Conservation (phyloP, 208 protist species). For the Acanthamoeba culbertsoni region DNA sequence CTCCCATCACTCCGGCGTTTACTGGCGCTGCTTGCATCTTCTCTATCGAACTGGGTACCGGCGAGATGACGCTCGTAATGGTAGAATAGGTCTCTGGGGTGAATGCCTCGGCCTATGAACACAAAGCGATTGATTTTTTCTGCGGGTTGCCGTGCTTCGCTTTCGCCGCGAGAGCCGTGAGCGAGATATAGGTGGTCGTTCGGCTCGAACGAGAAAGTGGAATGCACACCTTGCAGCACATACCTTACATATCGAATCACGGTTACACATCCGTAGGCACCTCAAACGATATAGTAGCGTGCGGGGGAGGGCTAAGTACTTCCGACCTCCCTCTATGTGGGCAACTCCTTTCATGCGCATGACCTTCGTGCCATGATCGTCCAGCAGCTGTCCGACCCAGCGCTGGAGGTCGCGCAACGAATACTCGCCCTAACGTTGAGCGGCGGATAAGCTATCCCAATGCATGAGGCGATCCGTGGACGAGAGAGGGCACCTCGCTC, state of each 20-base stretch:
- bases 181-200: background rate
- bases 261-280: background rate
- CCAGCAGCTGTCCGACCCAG: background rate
- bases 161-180: background rate
- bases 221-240: background rate
- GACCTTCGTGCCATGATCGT: background rate
- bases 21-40: background rate
- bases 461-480: background rate
- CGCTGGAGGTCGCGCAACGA: background rate
- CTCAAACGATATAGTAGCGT: too few species aligned
- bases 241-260: background rate
- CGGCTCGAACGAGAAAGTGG: background rate
- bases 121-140: background rate
- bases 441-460: too few species aligned
- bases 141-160: background rate
- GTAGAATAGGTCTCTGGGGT: background rate
- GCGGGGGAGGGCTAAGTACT: background rate
- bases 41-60: background rate
- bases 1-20: background rate
- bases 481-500: background rate
- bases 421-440: background rate
- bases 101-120: background rate
- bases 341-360: background rate
- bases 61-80: background rate
- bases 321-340: background rate